phyloP scores from a whole-genome alignment of 1,139 yeast genomes.

The Magnusiomyces paraingens region DNA sequence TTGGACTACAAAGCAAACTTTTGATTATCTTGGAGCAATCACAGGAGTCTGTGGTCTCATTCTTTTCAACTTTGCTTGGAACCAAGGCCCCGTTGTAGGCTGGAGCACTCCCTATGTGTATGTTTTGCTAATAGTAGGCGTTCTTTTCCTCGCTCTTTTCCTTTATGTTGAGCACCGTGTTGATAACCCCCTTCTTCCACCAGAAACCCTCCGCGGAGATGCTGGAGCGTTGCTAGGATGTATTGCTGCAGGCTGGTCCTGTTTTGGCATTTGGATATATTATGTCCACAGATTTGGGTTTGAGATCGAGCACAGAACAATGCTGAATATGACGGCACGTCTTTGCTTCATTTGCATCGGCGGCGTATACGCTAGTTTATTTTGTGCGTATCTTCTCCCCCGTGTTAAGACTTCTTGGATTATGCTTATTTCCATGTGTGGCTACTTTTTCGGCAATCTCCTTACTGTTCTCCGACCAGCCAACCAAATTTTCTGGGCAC shows the following conservation, averaged over 20 bases:
- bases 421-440: constrained; percentile 42
- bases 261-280: constrained; percentile 54
- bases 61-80: constrained; percentile 50
- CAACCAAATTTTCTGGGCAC: constrained; percentile 48
- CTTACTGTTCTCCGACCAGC: constrained; percentile 43
- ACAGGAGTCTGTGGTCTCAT: constrained; percentile 46
- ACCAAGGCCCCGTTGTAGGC: constrained; percentile 57
- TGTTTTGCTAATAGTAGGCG: constrained; percentile 45
- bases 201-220: constrained; percentile 38
- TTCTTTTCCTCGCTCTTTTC: constrained; percentile 36
- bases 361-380: constrained; percentile 44
- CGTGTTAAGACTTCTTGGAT: constrained; percentile 38
- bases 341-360: constrained; percentile 38
- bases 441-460: constrained; percentile 39
- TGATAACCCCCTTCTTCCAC: constrained; percentile 44
- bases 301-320: constrained; percentile 32
- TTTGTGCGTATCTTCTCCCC: constrained; percentile 38
- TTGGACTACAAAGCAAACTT: constrained; percentile 23
- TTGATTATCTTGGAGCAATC: constrained; percentile 46
- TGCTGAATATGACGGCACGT: constrained; percentile 39
- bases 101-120: constrained; percentile 49
- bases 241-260: constrained; percentile 53
- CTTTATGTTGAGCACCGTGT: constrained; percentile 36
- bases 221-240: constrained; percentile 44
- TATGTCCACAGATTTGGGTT: constrained; percentile 39